phyloP scores from a whole-genome alignment of 257 asterid species.

The Solanum piurae region DNA sequence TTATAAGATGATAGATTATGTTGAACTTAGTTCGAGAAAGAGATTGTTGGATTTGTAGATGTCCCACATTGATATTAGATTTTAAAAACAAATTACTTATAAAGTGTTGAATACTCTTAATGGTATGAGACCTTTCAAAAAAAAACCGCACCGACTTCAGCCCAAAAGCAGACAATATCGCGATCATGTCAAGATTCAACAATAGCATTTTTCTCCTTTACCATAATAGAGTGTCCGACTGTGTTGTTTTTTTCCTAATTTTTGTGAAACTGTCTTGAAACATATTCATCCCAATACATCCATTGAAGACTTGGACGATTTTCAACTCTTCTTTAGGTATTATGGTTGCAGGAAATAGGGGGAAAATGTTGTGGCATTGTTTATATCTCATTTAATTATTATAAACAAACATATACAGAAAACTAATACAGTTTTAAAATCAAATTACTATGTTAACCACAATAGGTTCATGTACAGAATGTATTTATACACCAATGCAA shows the following conservation, averaged over 20 bases:
- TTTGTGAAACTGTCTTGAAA: neutral
- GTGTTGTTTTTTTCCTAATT: neutral
- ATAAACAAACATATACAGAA: neutral
- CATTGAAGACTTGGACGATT: neutral
- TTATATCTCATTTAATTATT: neutral
- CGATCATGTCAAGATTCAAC: neutral
- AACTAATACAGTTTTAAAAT: too few species aligned
- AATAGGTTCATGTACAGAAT: too few species aligned
- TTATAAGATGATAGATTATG: neutral
- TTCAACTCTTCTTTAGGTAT: neutral
- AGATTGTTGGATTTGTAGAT: neutral
- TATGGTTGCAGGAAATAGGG: too few species aligned
- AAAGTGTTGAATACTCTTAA: neutral
- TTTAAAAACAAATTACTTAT: neutral
- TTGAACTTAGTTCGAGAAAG: neutral
- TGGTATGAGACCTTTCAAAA: too few species aligned
- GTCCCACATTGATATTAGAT: neutral
- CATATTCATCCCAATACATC: neutral
- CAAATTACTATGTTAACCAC: too few species aligned
- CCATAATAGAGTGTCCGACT: neutral
- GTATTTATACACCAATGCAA: neutral
- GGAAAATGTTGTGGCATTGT: too few species aligned
- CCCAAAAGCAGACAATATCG: neutral
- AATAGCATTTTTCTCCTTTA: neutral
- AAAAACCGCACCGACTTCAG: rapidly evolving